Base-by-base conservation (phyloP, 2,329 filamentous ascomycete species). In the Dactylellina leptospora region DNA sequence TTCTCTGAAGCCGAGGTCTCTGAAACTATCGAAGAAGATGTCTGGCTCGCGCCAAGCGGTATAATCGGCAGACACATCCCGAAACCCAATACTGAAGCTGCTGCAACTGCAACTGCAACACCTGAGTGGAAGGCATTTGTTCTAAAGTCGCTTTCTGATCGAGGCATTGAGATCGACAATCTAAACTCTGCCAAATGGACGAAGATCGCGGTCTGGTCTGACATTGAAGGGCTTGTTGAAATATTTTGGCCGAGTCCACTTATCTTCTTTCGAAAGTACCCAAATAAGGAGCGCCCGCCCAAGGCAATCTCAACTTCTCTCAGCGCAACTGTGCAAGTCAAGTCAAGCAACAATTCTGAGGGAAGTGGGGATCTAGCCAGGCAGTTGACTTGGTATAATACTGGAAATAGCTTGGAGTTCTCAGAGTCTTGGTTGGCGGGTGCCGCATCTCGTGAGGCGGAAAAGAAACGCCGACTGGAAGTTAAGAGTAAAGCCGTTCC, bases 121-220 rank as follows among this genome's bases (percentile, higher is more conserved):
- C 50, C 66, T n/a, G 61, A 73, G 45, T 73, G 68, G 68, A 73
- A 71, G 33, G 58, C 66, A 1, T 71, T 62, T 30, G 58, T 71
- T 27, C 23, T 71, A 22, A 71, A 63, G 13, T 71, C 66, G 0
- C 66, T 71, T 11, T 33, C 50, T 11, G 66, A 71, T 25, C 51
- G 66, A 18, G 66, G 66, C 4, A 47, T 71, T 8, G 59, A 63
- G 13, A 23, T 71, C 8, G 50, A 53, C 11, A 42, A 48, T 18
- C 44, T 20, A 4, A 11, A 11, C 33, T 63, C 27, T 13, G 38
- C n/a, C 13, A 50, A n/a, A 22, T 73, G 68, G 68, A 47, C 60
- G 2, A 64, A 66, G 27, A 47, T 73, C 4, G 30, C 33, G 9
- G 28, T 73, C 13, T 73, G 61, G 59, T 64, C 61, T 27, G 54